phyloP scores from a whole-genome alignment of 2,329 filamentous ascomycete genomes.

The Gaeumannomyces sp. region DNA sequence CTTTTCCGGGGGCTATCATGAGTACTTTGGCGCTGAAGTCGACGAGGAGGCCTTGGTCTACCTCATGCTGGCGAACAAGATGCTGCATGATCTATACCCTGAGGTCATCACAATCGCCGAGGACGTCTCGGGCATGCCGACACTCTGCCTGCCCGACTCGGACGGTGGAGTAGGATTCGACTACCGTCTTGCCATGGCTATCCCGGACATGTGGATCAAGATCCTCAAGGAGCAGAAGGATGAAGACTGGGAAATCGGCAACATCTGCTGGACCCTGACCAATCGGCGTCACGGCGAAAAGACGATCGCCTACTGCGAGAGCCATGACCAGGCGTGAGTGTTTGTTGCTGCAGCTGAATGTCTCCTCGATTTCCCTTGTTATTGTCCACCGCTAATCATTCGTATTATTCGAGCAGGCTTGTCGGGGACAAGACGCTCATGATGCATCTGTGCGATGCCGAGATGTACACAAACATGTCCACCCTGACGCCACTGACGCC shows the following conservation, averaged over 20 bases:
- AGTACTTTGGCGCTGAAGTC: slow-evolving; percentile 86
- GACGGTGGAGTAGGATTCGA: slow-evolving; percentile 94
- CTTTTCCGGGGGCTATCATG: slow-evolving; percentile 95
- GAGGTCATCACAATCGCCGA: slow-evolving; percentile 88
- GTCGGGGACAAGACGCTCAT: slow-evolving; percentile 96
- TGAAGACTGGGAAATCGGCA: slow-evolving; percentile 83
- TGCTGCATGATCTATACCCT: slow-evolving; percentile 88
- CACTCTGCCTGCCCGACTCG: slow-evolving; percentile 78
- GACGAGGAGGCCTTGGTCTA: slow-evolving; percentile 94
- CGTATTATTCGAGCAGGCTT: slow-evolving; percentile 47
- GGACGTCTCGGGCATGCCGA: slow-evolving; percentile 97
- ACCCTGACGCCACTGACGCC: slow-evolving; percentile 74
- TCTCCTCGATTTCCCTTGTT: not conserved
- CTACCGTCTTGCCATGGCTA: slow-evolving; percentile 94
- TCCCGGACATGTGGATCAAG: slow-evolving; percentile 99
- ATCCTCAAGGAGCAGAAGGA: slow-evolving; percentile 91
- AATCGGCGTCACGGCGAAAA: slow-evolving; percentile 95
- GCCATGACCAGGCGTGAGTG: slow-evolving; percentile 90
- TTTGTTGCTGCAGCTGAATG: slow-evolving; percentile 17
- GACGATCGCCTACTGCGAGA: slow-evolving; percentile 96
- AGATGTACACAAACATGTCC: slow-evolving; percentile 99
- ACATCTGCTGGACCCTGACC: slow-evolving; percentile 78
- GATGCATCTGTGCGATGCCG: slow-evolving; percentile 96
- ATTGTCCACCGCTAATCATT: slow-evolving; percentile 7
- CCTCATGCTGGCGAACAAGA: slow-evolving; percentile 91